A percentile compares a stretch with the other conserved stretches of the same genome.
Conservation (phyloP, 441 rosid species). For the Gossypium davidsonii region DNA sequence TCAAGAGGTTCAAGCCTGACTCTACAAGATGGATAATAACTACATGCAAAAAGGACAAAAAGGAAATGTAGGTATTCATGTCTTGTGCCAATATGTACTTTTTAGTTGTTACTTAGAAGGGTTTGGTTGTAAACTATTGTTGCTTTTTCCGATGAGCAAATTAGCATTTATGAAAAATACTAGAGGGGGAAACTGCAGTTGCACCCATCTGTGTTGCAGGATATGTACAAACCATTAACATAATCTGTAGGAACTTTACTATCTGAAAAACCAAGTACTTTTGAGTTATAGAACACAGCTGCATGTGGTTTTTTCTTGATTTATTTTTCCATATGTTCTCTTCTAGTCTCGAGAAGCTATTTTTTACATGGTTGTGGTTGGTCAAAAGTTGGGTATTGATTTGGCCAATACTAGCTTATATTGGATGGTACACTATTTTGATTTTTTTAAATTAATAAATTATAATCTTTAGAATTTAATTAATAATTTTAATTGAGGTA, state of each 20-base stretch:
- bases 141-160: constrained; percentile 16
- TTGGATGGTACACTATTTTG: too few species aligned
- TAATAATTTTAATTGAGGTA: too few species aligned
- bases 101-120: constrained; percentile 19
- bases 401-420: too few species aligned
- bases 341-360: background rate
- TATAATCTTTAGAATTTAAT: too few species aligned
- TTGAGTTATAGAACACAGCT: background rate
- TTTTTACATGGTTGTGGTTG: too few species aligned
- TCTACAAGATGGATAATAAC: constrained; percentile 13
- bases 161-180: constrained; percentile 23
- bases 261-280: background rate
- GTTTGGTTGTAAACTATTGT: constrained; percentile 32
- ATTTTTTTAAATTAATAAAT: too few species aligned
- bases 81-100: constrained; percentile 17
- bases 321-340: background rate
- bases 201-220: constrained; percentile 14
- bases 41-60: constrained; percentile 4
- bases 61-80: constrained; percentile 18
- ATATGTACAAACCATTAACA: constrained; percentile 30
- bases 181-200: constrained; percentile 17
- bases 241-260: constrained; percentile 25
- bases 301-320: background rate
- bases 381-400: too few species aligned
- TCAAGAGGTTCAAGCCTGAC: constrained; percentile 50